A percentile compares a stretch with the other conserved stretches of the same genome.
Conservation (phyloP, 306 rosid genomes). For the Pyrus betulifolia region DNA sequence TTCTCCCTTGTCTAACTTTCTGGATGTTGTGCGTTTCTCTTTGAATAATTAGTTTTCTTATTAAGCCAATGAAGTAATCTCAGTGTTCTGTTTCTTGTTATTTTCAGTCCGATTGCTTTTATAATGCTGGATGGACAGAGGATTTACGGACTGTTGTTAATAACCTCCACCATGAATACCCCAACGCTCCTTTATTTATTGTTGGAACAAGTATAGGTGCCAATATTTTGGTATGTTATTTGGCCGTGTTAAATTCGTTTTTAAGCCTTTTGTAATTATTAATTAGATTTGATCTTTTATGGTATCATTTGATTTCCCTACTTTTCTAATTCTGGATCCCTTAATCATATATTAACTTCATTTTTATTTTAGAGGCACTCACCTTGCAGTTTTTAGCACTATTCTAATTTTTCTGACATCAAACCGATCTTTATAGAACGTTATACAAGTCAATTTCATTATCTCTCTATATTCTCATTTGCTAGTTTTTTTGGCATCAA, state of each 20-base stretch:
- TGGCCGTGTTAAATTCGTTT: neutral
- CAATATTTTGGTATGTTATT: slow-evolving; percentile 61
- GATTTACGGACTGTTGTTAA: slow-evolving; percentile 63
- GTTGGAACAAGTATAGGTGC: slow-evolving; percentile 96
- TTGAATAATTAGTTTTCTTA: neutral
- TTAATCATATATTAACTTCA: neutral
- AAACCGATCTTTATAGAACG: neutral
- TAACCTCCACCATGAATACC: slow-evolving; percentile 63
- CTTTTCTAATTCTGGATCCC: neutral
- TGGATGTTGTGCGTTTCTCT: neutral
- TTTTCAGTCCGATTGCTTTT: slow-evolving; percentile 89
- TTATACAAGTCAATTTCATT: neutral
- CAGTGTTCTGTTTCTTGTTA: slow-evolving; percentile 6
- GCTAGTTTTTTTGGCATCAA: neutral
- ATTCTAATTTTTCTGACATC: neutral
- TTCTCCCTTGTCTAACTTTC: neutral
- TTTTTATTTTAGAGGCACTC: neutral
- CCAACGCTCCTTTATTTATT: slow-evolving; percentile 63
- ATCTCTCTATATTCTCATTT: neutral
- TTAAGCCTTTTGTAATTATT: neutral
- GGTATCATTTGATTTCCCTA: neutral
- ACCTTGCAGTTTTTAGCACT: neutral
- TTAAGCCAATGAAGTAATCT: neutral
- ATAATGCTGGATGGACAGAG: slow-evolving; percentile 99
- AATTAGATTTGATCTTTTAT: neutral